phyloP scores from a whole-genome alignment of 1,139 yeast genomes.

The Yarrowia galli region DNA sequence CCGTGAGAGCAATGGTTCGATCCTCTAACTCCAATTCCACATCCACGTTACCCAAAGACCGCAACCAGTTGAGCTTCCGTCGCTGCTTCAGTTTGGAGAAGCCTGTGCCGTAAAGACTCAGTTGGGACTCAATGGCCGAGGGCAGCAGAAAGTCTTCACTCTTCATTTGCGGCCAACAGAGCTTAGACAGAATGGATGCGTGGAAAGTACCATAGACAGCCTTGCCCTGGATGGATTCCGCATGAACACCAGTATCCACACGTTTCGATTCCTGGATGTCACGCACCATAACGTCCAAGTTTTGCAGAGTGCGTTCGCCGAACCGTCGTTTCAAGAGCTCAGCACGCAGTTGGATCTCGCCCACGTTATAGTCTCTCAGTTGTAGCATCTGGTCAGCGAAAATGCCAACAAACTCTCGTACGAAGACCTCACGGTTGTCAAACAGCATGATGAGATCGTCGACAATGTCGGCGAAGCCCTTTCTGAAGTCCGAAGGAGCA shows the following conservation, averaged over 20 bases:
- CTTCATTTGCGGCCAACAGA: constrained; percentile 60
- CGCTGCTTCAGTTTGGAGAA: constrained; percentile 60
- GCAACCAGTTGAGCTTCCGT: constrained; percentile 64
- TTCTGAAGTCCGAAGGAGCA: constrained; percentile 84
- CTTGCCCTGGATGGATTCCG: constrained; percentile 18
- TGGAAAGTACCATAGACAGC: constrained; percentile 18
- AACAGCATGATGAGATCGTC: constrained; percentile 77
- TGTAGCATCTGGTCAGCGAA: constrained; percentile 69
- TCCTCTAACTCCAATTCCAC: constrained; percentile 64
- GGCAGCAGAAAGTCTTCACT: constrained; percentile 60
- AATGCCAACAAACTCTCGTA: constrained; percentile 70
- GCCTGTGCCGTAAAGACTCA: constrained; percentile 56
- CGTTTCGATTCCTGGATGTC: constrained; percentile 60
- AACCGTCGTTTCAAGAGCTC: constrained; percentile 67
- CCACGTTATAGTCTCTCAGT: constrained; percentile 57
- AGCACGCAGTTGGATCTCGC: constrained; percentile 52
- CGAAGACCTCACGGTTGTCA: constrained; percentile 77
- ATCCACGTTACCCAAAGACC: constrained; percentile 68
- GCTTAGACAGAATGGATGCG: constrained; percentile 54
- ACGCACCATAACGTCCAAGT: constrained; percentile 82
- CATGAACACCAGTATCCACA: constrained; percentile 46
- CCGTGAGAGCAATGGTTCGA: constrained; percentile 55
- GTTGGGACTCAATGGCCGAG: constrained; percentile 51
- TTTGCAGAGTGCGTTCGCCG: constrained; percentile 68
- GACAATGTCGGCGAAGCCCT: constrained; percentile 65